Evolutionary conservation across 139 green algal genomes (phyloP).

Genomic region (Eudorina sp.): DNA sequence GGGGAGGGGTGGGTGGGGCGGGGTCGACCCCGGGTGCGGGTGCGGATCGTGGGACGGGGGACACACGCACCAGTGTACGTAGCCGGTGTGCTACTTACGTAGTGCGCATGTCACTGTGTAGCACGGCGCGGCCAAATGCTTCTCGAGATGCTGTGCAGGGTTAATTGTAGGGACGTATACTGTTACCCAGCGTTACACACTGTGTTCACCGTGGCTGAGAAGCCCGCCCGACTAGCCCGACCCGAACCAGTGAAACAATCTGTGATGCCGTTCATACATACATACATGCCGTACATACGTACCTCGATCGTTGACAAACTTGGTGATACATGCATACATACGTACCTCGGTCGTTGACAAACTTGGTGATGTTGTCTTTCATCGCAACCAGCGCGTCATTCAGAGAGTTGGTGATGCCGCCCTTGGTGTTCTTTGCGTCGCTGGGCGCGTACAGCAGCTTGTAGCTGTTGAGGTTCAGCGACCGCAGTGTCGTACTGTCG

Average conservation of each 20-base stretch:
- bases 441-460: constrained; percentile 35
- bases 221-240: no score
- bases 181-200: no score
- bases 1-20: no score
- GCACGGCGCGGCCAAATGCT: no score
- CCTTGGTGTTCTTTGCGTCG: neutral
- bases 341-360: constrained; percentile 28
- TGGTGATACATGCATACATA: neutral
- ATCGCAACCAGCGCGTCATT: constrained; percentile 35
- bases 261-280: neutral
- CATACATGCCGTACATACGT: neutral
- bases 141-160: no score
- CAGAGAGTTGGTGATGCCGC: constrained; percentile 23
- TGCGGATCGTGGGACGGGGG: neutral
- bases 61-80: no score
- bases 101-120: no score
- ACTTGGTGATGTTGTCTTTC: constrained; percentile 2
- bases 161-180: no score
- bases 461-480: neutral
- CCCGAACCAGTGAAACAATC: no score
- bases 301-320: constrained; percentile 39
- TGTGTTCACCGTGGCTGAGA: no score
- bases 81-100: no score
- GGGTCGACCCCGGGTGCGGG: neutral
- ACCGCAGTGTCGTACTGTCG: neutral